Evolutionary conservation across 2,329 filamentous ascomycete species (phyloP).

Genomic region (Colletotrichum eremochloae): DNA sequence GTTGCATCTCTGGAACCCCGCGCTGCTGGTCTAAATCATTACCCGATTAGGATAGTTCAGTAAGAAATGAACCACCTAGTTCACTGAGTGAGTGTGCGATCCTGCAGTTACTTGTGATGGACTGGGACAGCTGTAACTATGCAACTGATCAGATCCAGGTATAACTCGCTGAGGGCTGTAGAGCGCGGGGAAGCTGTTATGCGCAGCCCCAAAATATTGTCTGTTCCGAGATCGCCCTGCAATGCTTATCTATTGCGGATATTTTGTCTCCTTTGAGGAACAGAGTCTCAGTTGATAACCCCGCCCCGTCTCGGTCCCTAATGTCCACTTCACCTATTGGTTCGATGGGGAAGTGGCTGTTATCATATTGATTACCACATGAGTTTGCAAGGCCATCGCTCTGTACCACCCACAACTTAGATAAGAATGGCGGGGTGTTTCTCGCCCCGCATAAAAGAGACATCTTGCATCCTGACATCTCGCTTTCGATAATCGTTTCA

Average conservation of each 20-base stretch:
- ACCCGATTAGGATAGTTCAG: slow-evolving; percentile 12
- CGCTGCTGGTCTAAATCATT: slow-evolving; percentile 19
- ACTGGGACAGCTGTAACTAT: background rate
- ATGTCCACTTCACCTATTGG: background rate
- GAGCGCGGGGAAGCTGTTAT: background rate
- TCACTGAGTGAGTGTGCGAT: background rate
- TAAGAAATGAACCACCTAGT: background rate
- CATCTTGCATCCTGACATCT: background rate
- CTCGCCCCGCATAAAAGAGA: background rate
- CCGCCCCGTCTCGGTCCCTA: background rate
- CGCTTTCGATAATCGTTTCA: background rate
- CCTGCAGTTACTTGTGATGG: background rate
- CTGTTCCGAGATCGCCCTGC: background rate
- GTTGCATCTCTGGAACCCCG: slow-evolving; percentile 1
- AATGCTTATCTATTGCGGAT: slow-evolving; percentile 3
- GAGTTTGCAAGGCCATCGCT: background rate
- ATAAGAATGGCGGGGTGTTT: background rate
- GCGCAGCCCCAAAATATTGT: too few species aligned
- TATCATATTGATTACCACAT: slow-evolving; percentile 2
- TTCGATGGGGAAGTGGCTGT: background rate
- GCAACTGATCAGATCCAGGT: background rate
- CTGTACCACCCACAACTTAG: background rate
- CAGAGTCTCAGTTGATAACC: background rate
- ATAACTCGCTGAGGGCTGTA: background rate
- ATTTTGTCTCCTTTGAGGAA: slow-evolving; percentile 12